Base-by-base conservation (phyloP, 2,329 filamentous ascomycete genomes). In the Berkeleyomyces rouxiae region DNA sequence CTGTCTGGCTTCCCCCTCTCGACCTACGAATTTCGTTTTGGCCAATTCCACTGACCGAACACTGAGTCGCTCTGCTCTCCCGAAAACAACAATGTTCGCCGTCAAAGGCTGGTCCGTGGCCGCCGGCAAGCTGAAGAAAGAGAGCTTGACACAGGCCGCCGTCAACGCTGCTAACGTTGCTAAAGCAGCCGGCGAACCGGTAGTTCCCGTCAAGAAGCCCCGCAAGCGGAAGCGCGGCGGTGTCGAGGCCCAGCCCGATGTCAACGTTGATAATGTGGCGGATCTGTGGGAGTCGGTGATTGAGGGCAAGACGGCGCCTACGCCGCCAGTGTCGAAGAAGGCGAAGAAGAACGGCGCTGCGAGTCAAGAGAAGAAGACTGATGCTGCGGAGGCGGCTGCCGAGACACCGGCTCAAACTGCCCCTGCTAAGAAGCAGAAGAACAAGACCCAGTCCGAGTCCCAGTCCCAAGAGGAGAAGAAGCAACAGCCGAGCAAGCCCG, bases 61-160 rank as follows among this genome's bases (percentile, higher is more conserved):
- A 23, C 23, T 23, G 23, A 23, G 23, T 2, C 23, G 23, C 23
- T 23, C 23, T 11, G n/a, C 23, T 11, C 44, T 47, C 44, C 44
- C 11, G 7, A 47, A 47, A 67, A 57, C 63, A 23, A 23, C 23
- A 23, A 92, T 97, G 92, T 97, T 97, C 73, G 86, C 90, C 7
- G 91, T 97, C 39, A 88, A 88, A 70, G 93, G 93, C 68, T 96
- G 92, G 91, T 89, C 89, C 46, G 79, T 96, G 43, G 83, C 88
- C 63, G 80, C 85, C 66, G 82, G 84, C 67, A 77, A 76, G 61
- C 81, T 95, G 66, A 90, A 89, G 73, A 74, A 82, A 39, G 89
- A 96, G 74, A 80, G 77, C 65, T 65, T 67, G 9, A 63, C 61
- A 13, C 63, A 64, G 7, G 60, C 53, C 36, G 59, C 64, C 16